Percentiles rank a stretch among this genome's conserved stretches.
Evolutionary conservation across 2,329 filamentous ascomycete species (phyloP).

Genomic region (Proliferodiscus dingleyae): DNA sequence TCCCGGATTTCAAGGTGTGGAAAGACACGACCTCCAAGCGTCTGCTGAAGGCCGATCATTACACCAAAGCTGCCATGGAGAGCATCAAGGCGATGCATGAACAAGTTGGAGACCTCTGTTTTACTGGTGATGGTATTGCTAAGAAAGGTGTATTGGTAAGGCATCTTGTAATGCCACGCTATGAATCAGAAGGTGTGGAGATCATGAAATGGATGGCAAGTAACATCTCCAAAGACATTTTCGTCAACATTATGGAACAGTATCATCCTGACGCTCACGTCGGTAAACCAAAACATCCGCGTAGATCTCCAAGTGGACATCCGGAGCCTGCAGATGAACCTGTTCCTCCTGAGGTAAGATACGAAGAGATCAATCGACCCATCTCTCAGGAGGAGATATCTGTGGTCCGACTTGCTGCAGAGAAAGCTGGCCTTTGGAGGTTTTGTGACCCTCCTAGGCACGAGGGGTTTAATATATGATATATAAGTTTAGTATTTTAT

Average conservation of each 20-base stretch:
- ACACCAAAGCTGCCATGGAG: constrained; percentile 66
- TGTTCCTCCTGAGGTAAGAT: constrained; percentile 46
- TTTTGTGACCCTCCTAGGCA: constrained; percentile 57
- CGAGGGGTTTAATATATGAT: constrained; percentile 23
- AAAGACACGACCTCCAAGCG: constrained; percentile 58
- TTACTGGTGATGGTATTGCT: constrained; percentile 75
- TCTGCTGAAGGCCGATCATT: constrained; percentile 74
- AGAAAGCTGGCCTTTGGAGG: constrained; percentile 69
- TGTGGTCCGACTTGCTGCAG: constrained; percentile 61
- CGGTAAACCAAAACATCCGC: constrained; percentile 56
- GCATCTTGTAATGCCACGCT: constrained; percentile 81
- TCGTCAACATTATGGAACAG: constrained; percentile 87
- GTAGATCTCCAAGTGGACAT: constrained; percentile 27
- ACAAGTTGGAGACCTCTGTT: constrained; percentile 79
- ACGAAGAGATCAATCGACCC: constrained; percentile 73
- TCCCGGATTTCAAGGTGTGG: constrained; percentile 89
- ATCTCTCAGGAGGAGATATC: constrained; percentile 61
- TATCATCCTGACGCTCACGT: constrained; percentile 79
- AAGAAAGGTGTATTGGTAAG: constrained; percentile 71
- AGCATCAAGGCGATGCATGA: constrained; percentile 75
- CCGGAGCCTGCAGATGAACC: constrained; percentile 16
- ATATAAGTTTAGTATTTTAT: background rate
- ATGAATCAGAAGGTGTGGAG: constrained; percentile 64
- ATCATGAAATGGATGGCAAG: constrained; percentile 75
- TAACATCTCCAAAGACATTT: constrained; percentile 68